Percentiles rank a stretch among this genome's conserved stretches.
phyloP scores from a whole-genome alignment of 345 rosid species.

The Salix purpurea region DNA sequence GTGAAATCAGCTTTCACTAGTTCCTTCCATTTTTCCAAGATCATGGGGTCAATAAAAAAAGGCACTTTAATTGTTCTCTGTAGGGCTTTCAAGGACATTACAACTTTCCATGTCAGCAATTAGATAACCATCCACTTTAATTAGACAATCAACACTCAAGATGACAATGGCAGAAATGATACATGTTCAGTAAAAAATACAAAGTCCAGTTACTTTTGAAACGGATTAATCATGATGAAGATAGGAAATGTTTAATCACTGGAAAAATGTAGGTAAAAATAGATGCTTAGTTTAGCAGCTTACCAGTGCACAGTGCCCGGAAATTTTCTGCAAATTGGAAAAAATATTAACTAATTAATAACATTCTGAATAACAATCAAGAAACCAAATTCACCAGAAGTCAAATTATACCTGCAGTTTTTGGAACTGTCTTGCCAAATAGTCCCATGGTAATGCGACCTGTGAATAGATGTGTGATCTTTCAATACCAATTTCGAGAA shows the following conservation, averaged over 20 bases:
- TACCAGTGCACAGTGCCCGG: slow-evolving; percentile 97
- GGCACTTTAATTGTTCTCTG: background rate
- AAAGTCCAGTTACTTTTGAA: background rate
- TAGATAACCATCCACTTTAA: background rate
- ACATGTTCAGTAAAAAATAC: background rate
- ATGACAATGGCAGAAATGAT: background rate
- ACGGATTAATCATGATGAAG: background rate
- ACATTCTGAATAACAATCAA: background rate
- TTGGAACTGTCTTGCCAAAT: slow-evolving; percentile 87
- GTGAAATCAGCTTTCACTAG: background rate
- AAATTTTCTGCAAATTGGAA: slow-evolving; percentile 72
- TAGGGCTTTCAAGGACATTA: background rate
- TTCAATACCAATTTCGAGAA: background rate
- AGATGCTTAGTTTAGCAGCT: background rate
- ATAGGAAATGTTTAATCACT: background rate
- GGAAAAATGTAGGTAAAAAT: background rate
- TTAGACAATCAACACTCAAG: background rate
- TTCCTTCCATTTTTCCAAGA: background rate
- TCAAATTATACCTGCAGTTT: slow-evolving; percentile 60
- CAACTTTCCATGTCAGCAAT: background rate
- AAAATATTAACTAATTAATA: slow-evolving; percentile 9
- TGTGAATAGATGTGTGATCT: slow-evolving; percentile 18
- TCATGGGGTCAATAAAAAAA: background rate
- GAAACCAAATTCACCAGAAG: background rate
- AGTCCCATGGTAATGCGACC: slow-evolving; percentile 88